phyloP scores from a whole-genome alignment of 352 stramenopile genomes.

The Phytopythium mirpurense region DNA sequence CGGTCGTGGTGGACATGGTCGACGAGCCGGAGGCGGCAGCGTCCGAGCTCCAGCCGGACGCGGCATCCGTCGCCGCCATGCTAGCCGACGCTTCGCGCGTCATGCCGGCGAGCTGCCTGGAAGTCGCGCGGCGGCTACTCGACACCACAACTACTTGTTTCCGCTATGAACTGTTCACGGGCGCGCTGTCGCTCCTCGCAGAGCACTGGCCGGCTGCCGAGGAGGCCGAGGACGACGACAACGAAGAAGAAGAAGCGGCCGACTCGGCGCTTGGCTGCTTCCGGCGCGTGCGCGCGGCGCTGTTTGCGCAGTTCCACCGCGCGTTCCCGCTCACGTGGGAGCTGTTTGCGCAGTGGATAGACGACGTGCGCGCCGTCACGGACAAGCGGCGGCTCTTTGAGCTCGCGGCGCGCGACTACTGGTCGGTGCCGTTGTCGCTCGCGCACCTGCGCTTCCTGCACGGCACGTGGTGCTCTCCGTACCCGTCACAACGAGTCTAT shows the following conservation, averaged over 20 bases:
- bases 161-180: conserved; percentile 33
- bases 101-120: conserved; percentile 18
- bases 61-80: not conserved
- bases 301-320: conserved; percentile 45
- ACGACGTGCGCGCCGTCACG: conserved; percentile 15
- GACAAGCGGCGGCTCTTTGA: conserved; percentile 33
- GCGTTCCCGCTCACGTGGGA: conserved; percentile 50
- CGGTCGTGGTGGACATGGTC: conserved; percentile 25
- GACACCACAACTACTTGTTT: conserved; percentile 7
- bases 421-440: conserved; percentile 41
- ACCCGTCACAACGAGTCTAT: too few species aligned
- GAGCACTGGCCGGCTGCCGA: conserved; percentile 19
- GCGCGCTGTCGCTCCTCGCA: conserved; percentile 26
- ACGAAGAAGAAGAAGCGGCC: not conserved
- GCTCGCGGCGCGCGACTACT: conserved; percentile 41
- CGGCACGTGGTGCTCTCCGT: conserved; percentile 12
- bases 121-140: conserved; percentile 10
- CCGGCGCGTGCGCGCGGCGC: conserved; percentile 18
- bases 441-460: conserved; percentile 31
- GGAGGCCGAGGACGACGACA: not conserved
- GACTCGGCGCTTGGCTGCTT: conserved; percentile 6
- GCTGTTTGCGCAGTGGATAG: conserved; percentile 55
- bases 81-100: not conserved
- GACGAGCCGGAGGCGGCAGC: conserved; percentile 18
- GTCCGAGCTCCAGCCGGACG: not conserved